These are phyloP conservation scores for Tetrastigma voinierianum DNA, from an alignment of 164 flowering plant genomes.

Conservation along the genomic window DNA sequence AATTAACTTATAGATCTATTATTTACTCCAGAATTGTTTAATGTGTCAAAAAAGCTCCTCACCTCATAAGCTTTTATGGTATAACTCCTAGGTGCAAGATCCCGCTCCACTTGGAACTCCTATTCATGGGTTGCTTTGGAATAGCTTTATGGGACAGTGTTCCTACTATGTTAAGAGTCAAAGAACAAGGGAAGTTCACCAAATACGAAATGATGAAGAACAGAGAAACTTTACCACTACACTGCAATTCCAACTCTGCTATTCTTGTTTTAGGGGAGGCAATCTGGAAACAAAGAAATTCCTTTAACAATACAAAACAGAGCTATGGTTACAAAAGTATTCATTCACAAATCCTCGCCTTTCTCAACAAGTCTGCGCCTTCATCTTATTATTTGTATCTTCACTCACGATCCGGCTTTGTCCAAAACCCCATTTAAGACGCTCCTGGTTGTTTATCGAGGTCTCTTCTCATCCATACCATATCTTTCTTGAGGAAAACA, in stretches of 20 bases:
- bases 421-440: conserved; percentile 11
- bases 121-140: conserved; percentile 21
- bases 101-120: conserved; percentile 19
- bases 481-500: conserved; percentile 17
- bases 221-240: conserved; percentile 16
- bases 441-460: conserved; percentile 8
- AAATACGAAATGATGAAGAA: conserved; percentile 7
- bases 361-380: conserved; percentile 36
- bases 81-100: conserved; percentile 43
- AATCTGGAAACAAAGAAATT: conserved; percentile 42
- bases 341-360: conserved; percentile 40
- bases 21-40: conserved; percentile 68
- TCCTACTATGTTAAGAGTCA: conserved; percentile 5
- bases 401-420: conserved; percentile 13
- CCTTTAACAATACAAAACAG: conserved; percentile 4
- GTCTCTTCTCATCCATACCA: conserved; percentile 19
- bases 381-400: conserved; percentile 32
- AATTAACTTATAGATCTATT: background rate
- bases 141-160: conserved; percentile 7
- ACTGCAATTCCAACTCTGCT: no score
- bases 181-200: background rate
- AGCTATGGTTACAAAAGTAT: background rate
- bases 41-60: no score
- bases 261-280: conserved; percentile 54
- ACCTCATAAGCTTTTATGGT: conserved; percentile 94